These are phyloP conservation scores for Amanita inopinata DNA, from an alignment of 768 basidiomycete genomes.

Conservation along the genomic window DNA sequence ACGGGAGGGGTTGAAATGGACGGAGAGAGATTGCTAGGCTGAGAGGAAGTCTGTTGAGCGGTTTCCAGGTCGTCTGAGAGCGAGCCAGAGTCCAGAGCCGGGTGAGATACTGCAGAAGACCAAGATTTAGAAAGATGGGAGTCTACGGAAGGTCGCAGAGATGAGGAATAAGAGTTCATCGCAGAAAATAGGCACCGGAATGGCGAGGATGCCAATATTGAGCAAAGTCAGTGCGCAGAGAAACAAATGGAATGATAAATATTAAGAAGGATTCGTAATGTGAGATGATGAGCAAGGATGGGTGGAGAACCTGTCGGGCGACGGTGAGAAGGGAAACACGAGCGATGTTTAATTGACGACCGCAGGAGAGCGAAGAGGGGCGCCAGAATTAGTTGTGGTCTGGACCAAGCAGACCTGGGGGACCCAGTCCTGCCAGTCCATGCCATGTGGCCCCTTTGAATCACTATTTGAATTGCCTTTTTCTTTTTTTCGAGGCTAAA, in stretches of 20 bases:
- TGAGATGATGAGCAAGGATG: neutral
- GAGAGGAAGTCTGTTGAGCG: neutral
- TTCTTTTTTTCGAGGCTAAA: too few species aligned
- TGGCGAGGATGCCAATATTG: neutral
- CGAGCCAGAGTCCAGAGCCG: conserved; percentile 1
- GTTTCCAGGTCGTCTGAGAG: neutral
- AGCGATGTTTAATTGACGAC: conserved; percentile 8
- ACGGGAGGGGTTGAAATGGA: conserved; percentile 9
- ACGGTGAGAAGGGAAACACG: conserved; percentile 5
- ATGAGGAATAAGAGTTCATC: conserved; percentile 7
- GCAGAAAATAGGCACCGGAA: neutral
- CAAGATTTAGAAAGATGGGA: conserved; percentile 4
- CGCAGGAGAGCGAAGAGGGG: neutral
- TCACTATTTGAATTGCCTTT: too few species aligned
- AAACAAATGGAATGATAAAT: neutral
- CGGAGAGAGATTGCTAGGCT: conserved; percentile 1
- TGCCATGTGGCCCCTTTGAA: neutral
- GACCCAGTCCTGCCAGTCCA: conserved; percentile 8
- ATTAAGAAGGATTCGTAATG: neutral
- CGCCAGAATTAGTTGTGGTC: conserved; percentile 11
- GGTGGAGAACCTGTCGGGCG: conserved; percentile 2
- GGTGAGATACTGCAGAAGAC: conserved; percentile 2
- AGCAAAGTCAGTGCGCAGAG: neutral
- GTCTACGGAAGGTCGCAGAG: conserved; percentile 2
- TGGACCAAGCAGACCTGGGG: conserved; percentile 14